Evolutionary conservation across 2,329 filamentous ascomycete species (phyloP).

Genomic region (Elsinoe necatrix): DNA sequence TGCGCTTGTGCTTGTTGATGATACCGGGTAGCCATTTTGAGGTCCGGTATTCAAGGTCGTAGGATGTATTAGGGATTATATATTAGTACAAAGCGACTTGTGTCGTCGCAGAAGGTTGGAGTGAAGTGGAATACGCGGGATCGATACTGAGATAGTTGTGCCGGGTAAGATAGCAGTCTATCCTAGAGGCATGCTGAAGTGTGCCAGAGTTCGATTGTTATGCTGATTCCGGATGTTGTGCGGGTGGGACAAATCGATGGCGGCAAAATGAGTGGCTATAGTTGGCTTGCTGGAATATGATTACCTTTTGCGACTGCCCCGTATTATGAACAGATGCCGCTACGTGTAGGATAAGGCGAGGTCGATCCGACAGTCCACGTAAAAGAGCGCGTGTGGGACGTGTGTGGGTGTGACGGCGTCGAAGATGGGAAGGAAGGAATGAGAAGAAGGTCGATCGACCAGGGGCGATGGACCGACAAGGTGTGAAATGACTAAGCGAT

Average conservation of each 20-base stretch:
- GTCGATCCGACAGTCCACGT: background rate
- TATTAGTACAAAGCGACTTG: conserved; percentile 3
- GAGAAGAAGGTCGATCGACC: conserved; percentile 4
- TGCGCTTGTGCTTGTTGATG: conserved; percentile 15
- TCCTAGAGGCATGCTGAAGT: conserved; percentile 5
- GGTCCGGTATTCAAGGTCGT: background rate
- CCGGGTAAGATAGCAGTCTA: background rate
- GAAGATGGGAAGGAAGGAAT: conserved; percentile 10
- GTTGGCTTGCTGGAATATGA: conserved; percentile 7
- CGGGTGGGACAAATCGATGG: background rate
- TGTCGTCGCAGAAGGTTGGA: background rate
- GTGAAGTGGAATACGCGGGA: background rate
- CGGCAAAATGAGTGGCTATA: conserved; percentile 1
- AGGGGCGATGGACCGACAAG: conserved; percentile 13
- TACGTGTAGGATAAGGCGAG: background rate
- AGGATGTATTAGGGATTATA: conserved; percentile 13
- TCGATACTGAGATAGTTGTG: conserved; percentile 4
- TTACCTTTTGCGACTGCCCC: conserved; percentile 9
- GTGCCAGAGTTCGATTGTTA: background rate
- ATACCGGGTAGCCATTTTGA: conserved; percentile 15
- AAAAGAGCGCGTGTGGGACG: conserved; percentile 14
- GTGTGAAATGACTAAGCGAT: conserved; percentile 11
- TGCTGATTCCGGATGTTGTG: background rate
- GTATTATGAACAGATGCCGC: conserved; percentile 10
- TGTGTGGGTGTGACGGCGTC: conserved; percentile 9